Conservation (phyloP, 768 basidiomycete genomes). For the Gloeostereum incarnatum region DNA sequence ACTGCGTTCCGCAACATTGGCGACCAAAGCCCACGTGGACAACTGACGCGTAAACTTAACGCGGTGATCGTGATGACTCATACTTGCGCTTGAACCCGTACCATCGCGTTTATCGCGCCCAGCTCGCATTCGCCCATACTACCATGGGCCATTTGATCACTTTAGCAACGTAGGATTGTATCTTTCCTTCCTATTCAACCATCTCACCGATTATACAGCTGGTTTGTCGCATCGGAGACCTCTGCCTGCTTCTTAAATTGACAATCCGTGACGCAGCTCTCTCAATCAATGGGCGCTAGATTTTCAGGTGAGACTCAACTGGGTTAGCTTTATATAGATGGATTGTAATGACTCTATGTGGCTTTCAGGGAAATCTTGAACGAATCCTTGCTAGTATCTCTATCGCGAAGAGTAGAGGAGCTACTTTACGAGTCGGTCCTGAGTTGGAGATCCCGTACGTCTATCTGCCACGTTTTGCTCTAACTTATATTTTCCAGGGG, state of each 20-base stretch:
- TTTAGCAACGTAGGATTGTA: conserved; percentile 64
- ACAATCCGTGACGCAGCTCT: conserved; percentile 44
- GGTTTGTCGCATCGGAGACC: conserved; percentile 15
- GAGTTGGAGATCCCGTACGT: conserved; percentile 90
- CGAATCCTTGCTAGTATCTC: conserved; percentile 83
- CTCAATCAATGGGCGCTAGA: conserved; percentile 97
- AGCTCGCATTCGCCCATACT: too few relatives aligned
- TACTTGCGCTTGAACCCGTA: too few relatives aligned
- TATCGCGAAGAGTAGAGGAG: conserved; percentile 83
- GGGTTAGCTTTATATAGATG: too few relatives aligned
- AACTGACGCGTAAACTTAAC: too few relatives aligned
- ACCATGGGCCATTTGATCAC: conserved; percentile 81
- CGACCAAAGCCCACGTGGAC: too few relatives aligned
- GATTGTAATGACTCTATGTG: too few relatives aligned
- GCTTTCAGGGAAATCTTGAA: conserved; percentile 83
- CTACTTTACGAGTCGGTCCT: conserved; percentile 88
- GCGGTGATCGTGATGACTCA: too few relatives aligned
- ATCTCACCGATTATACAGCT: conserved; percentile 19
- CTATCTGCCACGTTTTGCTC: neutral
- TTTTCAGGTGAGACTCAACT: too few relatives aligned
- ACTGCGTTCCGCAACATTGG: too few relatives aligned
- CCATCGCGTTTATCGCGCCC: too few relatives aligned
- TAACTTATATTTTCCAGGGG: conserved; percentile 40
- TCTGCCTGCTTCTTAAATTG: neutral
- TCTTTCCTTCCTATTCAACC: conserved; percentile 4